A percentile compares a stretch with the other conserved stretches of the same genome.
phyloP scores from a whole-genome alignment of 1,139 yeast species.

The Nakaseomyces uthaithaninus region DNA sequence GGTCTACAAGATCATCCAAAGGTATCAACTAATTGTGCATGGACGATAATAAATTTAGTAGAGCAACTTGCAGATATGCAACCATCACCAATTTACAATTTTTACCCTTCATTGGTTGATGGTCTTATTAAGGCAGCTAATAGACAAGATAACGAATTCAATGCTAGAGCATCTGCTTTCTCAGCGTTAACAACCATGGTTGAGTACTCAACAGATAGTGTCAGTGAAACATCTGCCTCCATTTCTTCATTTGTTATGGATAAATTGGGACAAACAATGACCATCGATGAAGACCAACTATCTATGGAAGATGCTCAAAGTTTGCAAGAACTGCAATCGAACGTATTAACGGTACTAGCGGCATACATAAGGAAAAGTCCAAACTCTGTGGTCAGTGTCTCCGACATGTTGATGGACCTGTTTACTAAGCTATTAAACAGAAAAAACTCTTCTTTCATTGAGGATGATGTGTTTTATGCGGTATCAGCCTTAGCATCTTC shows the following conservation, averaged over 20 bases:
- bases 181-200: slow-evolving; percentile 86
- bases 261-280: slow-evolving; percentile 61
- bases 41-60: slow-evolving; percentile 87
- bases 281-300: slow-evolving; percentile 45
- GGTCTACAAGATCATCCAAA: slow-evolving; percentile 88
- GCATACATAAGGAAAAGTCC: slow-evolving; percentile 82
- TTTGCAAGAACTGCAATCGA: slow-evolving; percentile 83
- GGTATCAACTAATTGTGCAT: slow-evolving; percentile 91
- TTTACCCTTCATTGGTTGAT: slow-evolving; percentile 61
- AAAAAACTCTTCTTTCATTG: slow-evolving; percentile 68
- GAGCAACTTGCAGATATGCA: slow-evolving; percentile 70
- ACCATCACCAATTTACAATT: slow-evolving; percentile 63
- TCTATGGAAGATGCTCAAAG: slow-evolving; percentile 65
- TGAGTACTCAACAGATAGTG: slow-evolving; percentile 62
- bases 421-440: slow-evolving; percentile 59
- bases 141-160: slow-evolving; percentile 70
- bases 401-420: slow-evolving; percentile 79
- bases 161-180: slow-evolving; percentile 91
- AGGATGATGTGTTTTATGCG: slow-evolving; percentile 90
- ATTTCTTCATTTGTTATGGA: slow-evolving; percentile 68
- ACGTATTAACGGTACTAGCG: slow-evolving; percentile 77
- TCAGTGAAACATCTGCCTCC: slow-evolving; percentile 57
- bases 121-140: slow-evolving; percentile 61
- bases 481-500: slow-evolving; percentile 85
- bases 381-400: slow-evolving; percentile 52